phyloP scores from a whole-genome alignment of 108 stramenopile species.

The Nannochloropsis gaditana region DNA sequence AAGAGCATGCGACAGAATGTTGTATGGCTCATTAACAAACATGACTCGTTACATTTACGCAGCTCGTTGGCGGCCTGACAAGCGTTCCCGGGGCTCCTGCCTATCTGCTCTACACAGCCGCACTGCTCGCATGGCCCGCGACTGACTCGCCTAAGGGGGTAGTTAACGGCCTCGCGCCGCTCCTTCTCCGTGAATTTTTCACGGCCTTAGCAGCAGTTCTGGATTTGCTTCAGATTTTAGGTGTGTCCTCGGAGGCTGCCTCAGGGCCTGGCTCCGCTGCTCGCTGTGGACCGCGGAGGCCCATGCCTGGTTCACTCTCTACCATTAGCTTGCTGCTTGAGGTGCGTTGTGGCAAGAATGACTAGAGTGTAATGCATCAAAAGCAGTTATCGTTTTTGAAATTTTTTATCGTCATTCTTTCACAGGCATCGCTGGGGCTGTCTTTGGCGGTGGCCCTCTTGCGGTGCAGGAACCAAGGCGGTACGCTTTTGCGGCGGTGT shows the following conservation, averaged over 20 bases:
- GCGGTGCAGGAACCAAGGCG: slow-evolving; percentile 10
- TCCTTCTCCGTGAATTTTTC: slow-evolving; percentile 1
- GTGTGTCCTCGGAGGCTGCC: background rate
- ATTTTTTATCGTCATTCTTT: background rate
- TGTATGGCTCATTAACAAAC: too few species aligned
- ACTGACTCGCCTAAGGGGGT: background rate
- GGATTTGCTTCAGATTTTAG: slow-evolving; percentile 8
- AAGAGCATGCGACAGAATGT: too few species aligned
- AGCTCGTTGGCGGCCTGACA: background rate
- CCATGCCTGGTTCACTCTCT: background rate
- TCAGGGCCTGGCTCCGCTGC: background rate
- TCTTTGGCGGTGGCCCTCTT: slow-evolving; percentile 17
- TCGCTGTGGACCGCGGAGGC: background rate
- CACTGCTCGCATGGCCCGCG: background rate
- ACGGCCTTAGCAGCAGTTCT: background rate
- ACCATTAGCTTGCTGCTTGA: slow-evolving; percentile 17
- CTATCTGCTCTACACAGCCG: background rate
- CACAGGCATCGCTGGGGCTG: background rate
- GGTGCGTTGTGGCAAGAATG: background rate
- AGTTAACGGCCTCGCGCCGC: background rate
- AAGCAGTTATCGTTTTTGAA: background rate
- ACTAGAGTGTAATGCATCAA: too few species aligned
- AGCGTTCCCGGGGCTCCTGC: background rate
- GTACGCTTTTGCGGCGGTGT: slow-evolving; percentile 9
- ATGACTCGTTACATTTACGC: background rate